Base-by-base conservation (phyloP, 192 early-diverging fungal species). In the Mortierella alpina region DNA sequence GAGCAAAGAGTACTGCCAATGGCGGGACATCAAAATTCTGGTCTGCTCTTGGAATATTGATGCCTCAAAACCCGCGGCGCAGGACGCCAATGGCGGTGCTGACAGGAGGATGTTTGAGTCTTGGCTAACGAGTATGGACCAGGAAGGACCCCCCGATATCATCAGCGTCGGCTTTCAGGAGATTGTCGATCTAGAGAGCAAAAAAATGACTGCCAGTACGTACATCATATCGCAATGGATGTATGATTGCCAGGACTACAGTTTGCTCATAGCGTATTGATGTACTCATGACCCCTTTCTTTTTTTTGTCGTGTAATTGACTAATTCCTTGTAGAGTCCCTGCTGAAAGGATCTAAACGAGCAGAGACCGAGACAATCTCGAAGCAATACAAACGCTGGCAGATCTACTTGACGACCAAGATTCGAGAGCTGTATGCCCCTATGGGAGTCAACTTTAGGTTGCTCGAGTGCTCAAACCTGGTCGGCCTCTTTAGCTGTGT, bases 41-140 rank as follows among this genome's bases (percentile, higher is more conserved):
- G 90, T 99, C 39, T 93, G 93, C 68, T 96, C 93, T 57, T 99
- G 94, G 93, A 99, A 99, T 83, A 93, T 96, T 68, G 96, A 96
- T 83, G 92, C 96, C 0, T 87, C 84, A 47, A 99, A 98, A 84
- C 96, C 96, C 4, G 88, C 90, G 22, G 89, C 89, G 15, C 82
- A 97, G 73, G 92, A 95, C 14, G 77, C 63, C 46, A 78, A 84
- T 42, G 82, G 84, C 44, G 89, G 90, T 42, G 70, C 84, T 18
- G 84, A 86, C 62, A 59, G 70, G 15, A 58, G 61, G 86, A 18
- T 85, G 70, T 63, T 73, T 88, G 57, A 79, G 41, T 65, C 78
- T 72, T 91, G 84, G 87, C 73, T 85, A 4, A 75, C 80, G 1
- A 73, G 79, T 7, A 87, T 84, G 51, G 73, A 89, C 5, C 77